Conservation (phyloP, 371 early-diverging fungal genomes). For the Batrachochytrium dendrobatidis region DNA sequence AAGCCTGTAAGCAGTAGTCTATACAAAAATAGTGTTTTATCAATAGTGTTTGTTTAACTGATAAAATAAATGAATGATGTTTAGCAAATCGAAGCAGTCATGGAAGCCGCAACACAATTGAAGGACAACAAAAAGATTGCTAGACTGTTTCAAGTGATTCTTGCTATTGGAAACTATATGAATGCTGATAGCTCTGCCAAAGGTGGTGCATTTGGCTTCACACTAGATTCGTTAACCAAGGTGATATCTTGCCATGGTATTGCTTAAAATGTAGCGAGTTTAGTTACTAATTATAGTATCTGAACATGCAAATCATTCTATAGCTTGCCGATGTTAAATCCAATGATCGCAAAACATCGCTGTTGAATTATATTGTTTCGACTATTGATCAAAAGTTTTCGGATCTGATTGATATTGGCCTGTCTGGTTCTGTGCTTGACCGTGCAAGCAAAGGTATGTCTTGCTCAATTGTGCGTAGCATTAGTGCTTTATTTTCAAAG, state of each 20-base stretch:
- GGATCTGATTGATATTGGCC: slow-evolving; percentile 18
- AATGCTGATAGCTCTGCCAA: slow-evolving; percentile 42
- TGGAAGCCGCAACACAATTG: slow-evolving; percentile 41
- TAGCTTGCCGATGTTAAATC: slow-evolving; percentile 50
- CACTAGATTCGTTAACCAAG: slow-evolving; percentile 46
- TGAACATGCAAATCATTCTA: no score
- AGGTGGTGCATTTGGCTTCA: slow-evolving; percentile 55
- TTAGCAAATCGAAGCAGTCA: slow-evolving; percentile 34
- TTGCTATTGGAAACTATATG: slow-evolving; percentile 56
- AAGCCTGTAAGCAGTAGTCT: slow-evolving; percentile 2
- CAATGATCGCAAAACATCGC: slow-evolving; percentile 32
- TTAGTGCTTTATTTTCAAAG: no score
- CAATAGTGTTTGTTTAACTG: neutral
- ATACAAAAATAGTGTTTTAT: no score
- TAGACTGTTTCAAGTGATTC: slow-evolving; percentile 41
- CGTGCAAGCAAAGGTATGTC: slow-evolving; percentile 10
- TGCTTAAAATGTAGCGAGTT: no score
- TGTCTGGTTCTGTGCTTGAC: slow-evolving; percentile 4
- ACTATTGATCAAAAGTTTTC: slow-evolving; percentile 46
- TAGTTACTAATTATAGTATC: no score
- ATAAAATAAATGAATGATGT: neutral
- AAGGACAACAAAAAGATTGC: slow-evolving; percentile 33
- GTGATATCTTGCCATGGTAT: slow-evolving; percentile 14
- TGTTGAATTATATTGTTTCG: slow-evolving; percentile 43
- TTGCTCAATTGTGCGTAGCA: no score